These are phyloP conservation scores for Raphidocelis subcapitata DNA, from an alignment of 139 green algal genomes.

Conservation along the genomic window DNA sequence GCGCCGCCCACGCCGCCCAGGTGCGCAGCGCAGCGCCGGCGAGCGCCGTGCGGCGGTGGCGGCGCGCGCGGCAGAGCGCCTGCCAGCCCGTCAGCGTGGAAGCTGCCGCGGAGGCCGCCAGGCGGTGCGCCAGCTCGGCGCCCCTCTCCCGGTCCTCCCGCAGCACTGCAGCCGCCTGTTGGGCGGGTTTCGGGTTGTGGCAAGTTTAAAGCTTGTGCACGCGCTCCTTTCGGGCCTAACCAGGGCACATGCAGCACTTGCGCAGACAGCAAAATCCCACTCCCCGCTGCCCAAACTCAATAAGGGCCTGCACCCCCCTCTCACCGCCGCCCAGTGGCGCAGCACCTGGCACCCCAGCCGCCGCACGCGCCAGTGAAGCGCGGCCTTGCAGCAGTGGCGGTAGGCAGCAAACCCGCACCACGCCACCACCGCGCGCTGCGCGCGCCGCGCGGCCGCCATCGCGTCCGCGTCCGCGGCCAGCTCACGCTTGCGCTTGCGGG, in stretches of 20 bases:
- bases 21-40: not conserved
- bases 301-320: not conserved
- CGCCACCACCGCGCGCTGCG: too few relatives aligned
- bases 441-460: not conserved
- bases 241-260: too few relatives aligned
- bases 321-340: constrained; percentile 14
- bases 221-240: too few relatives aligned
- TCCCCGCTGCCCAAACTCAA: too few relatives aligned
- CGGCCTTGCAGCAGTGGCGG: constrained; percentile 22
- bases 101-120: not conserved
- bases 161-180: constrained; percentile 10
- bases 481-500: constrained; percentile 7
- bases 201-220: too few relatives aligned
- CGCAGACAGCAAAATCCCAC: too few relatives aligned
- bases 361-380: constrained; percentile 26
- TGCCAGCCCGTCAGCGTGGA: constrained; percentile 9
- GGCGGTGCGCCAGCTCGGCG: constrained; percentile 6
- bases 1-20: constrained; percentile 15
- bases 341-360: constrained; percentile 22
- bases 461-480: not conserved
- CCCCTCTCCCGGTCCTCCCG: not conserved
- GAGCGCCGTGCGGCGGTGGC: not conserved
- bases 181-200: not conserved
- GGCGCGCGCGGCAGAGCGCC: not conserved
- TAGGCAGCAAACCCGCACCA: constrained; percentile 5